Evolutionary conservation across 2,329 filamentous ascomycete genomes (phyloP), one percentile per base, ranked within the genome.

Genomic region (Tolypocladium sp.): DNA sequence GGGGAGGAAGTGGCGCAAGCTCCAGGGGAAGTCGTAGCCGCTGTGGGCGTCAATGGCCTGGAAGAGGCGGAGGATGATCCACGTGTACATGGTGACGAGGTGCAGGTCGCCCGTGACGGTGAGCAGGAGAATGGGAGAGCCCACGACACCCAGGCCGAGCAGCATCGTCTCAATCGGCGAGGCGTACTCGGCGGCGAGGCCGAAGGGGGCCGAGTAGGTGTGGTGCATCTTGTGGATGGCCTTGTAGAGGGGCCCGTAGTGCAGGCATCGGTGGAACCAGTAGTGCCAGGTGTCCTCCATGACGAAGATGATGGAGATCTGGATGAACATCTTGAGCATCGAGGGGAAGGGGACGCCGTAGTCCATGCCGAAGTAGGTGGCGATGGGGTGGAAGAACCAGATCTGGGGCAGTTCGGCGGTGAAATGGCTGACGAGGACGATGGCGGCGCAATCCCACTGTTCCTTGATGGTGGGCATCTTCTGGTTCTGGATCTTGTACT

Each of bases 271-370:
- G 79, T 99, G 94, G 66, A 86, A 86, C 87, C 92, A 97, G 82
- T 99, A 99, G 77, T 99, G 94, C 94, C 94, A 99, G 65, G 93
- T 80, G 76, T 99, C 94, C 76, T 99, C 94, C 70, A 97, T 77
- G 60, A 97, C 83, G 77, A 99, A 99, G 82, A 97, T 95, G 72
- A 97, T 82, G 62, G 87, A 84, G 66, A 99, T 93, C 70, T 99
- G 94, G 72, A 90, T 86, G 64, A 88, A 89, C 82, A 99, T 97
- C 70, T 87, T 97, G 77, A 83, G 89, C 65, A 88, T 69, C 15
- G 89, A 80, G 40, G 94, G 94, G 80, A 99, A 99, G 12, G 93
- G 94, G 55, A 96, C 90, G 62, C 86, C 85, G 65, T 90, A 96
- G 60, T 87, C 82, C 76, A 99, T 88, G 68, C 94, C 94, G 73